Conservation (phyloP, 2,329 filamentous ascomycete species). For the Didymella lethalis region DNA sequence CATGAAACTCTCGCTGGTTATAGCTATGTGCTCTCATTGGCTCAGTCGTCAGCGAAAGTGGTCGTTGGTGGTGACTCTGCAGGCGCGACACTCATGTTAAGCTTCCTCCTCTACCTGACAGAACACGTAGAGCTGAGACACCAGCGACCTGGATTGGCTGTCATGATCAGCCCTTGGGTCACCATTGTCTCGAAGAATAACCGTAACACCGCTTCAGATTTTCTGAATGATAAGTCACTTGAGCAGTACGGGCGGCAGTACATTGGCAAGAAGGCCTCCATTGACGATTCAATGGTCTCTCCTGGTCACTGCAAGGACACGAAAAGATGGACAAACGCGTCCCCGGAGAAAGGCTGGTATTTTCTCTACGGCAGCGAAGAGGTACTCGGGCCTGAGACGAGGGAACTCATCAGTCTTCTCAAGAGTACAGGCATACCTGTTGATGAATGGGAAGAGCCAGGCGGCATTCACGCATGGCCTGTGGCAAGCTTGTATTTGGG, state of each 20-base stretch:
- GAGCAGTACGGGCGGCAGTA: constrained; percentile 76
- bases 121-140: constrained; percentile 54
- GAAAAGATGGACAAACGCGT: constrained; percentile 71
- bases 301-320: constrained; percentile 74
- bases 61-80: constrained; percentile 82
- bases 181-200: constrained; percentile 74
- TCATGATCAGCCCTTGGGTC: constrained; percentile 83
- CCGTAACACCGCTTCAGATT: constrained; percentile 75
- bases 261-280: constrained; percentile 60
- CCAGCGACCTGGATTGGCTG: constrained; percentile 66
- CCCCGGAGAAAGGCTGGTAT: constrained; percentile 71
- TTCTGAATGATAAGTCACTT: constrained; percentile 71
- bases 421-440: constrained; percentile 63
- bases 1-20: constrained; percentile 75
- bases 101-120: constrained; percentile 73
- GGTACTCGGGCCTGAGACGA: constrained; percentile 76
- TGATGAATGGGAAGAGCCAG: constrained; percentile 67
- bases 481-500: constrained; percentile 70
- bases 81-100: constrained; percentile 76
- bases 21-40: constrained; percentile 69
- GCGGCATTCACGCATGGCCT: constrained; percentile 83
- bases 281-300: constrained; percentile 67
- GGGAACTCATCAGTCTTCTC: constrained; percentile 65
- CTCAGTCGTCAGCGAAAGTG: constrained; percentile 66
- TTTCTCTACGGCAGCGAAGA: constrained; percentile 80